These are phyloP conservation scores for Rhizopus microsporus DNA, from an alignment of 371 early-diverging fungal genomes.

Conservation along the genomic window DNA sequence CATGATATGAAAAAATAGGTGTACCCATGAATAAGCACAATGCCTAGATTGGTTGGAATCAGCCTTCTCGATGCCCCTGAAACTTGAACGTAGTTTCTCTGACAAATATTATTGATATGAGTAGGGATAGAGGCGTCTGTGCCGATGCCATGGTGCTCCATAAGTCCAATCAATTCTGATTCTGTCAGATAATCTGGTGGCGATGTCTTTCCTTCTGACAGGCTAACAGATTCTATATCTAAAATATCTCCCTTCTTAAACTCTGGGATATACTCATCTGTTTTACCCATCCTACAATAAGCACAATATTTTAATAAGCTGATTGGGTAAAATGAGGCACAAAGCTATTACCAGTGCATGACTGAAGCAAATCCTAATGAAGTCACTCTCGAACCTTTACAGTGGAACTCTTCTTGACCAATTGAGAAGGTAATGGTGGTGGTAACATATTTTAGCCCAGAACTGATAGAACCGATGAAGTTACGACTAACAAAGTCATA, in stretches of 20 bases:
- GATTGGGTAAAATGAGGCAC: not conserved
- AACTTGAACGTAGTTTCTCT: conserved; percentile 62
- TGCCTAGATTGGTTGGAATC: conserved; percentile 55
- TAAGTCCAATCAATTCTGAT: conserved; percentile 63
- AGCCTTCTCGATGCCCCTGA: conserved; percentile 37
- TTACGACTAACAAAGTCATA: conserved; percentile 64
- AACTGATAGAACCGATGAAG: conserved; percentile 63
- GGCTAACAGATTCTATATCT: conserved; percentile 18
- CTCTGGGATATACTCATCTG: conserved; percentile 55
- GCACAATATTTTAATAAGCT: not conserved
- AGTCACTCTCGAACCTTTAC: conserved; percentile 37
- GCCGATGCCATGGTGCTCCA: conserved; percentile 80
- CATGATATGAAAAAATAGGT: not conserved
- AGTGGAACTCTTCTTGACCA: conserved; percentile 52
- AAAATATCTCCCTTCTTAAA: conserved; percentile 40
- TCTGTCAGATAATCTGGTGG: conserved; percentile 73
- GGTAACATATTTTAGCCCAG: conserved; percentile 59
- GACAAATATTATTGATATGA: conserved; percentile 76
- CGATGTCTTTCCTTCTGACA: conserved; percentile 61
- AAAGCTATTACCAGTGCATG: conserved; percentile 48
- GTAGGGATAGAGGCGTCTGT: conserved; percentile 80
- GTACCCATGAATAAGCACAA: conserved; percentile 58
- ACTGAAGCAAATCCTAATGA: conserved; percentile 54
- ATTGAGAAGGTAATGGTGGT: conserved; percentile 54
- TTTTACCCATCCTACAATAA: conserved; percentile 25